phyloP scores from a whole-genome alignment of 2,329 filamentous ascomycete species.

The Fusarium nygamai region DNA sequence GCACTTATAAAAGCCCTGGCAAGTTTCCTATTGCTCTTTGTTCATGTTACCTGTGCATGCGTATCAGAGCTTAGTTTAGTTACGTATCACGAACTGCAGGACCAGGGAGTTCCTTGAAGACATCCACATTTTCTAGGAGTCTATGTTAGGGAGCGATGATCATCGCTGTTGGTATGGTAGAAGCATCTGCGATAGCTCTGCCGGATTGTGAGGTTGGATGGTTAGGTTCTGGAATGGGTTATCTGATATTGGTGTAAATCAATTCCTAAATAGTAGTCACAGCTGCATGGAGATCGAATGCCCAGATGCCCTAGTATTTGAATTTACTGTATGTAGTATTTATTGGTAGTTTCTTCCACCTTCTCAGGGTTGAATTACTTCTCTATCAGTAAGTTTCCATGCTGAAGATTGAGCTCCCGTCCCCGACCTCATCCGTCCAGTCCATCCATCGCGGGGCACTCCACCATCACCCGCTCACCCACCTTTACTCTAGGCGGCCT shows the following conservation, averaged over 20 bases:
- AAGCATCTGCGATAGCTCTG: slow-evolving; percentile 11
- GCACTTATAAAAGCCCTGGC: background rate
- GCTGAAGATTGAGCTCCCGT: background rate
- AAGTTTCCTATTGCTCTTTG: background rate
- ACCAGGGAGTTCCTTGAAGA: slow-evolving; percentile 12
- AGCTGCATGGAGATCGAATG: background rate
- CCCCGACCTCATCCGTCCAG: background rate
- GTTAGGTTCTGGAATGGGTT: slow-evolving; percentile 8
- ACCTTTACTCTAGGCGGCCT: background rate
- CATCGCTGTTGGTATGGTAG: background rate
- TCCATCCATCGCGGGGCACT: slow-evolving; percentile 29
- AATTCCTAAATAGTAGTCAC: background rate
- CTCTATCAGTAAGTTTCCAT: background rate
- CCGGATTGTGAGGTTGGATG: background rate
- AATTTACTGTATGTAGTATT: background rate
- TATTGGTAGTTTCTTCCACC: background rate
- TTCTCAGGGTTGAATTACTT: background rate
- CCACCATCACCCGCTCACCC: slow-evolving; percentile 10
- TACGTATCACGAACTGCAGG: background rate
- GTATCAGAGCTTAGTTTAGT: background rate
- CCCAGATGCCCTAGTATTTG: background rate
- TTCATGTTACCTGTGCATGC: background rate
- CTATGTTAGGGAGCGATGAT: slow-evolving; percentile 1
- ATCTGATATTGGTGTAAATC: slow-evolving; percentile 1
- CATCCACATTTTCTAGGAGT: background rate